Conservation (phyloP, 2,329 filamentous ascomycete genomes). For the Cladophialophora psammophila region DNA sequence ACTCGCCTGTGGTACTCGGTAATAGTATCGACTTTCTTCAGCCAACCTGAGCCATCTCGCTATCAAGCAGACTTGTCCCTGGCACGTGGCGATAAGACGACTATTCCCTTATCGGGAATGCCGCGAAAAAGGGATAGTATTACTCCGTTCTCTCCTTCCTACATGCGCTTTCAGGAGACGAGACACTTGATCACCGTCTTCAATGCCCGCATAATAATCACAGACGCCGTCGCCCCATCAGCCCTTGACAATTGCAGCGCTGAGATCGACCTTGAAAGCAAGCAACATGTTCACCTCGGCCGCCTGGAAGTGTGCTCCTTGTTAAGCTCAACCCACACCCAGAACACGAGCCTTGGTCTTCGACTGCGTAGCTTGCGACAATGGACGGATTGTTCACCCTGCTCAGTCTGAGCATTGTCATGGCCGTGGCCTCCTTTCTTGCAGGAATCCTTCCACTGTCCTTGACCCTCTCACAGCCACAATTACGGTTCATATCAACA, state of each 20-base stretch:
- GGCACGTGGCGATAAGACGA: background rate
- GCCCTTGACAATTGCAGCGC: background rate
- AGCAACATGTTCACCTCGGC: background rate
- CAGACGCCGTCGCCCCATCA: background rate
- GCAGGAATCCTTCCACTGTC: constrained; percentile 90
- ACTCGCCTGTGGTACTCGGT: no score
- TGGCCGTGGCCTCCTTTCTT: constrained; percentile 81
- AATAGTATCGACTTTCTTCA: background rate
- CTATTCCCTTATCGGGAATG: background rate
- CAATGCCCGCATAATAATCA: background rate
- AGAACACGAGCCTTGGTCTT: constrained; percentile 6
- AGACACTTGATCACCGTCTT: background rate
- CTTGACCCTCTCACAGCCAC: constrained; percentile 83
- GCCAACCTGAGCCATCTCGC: background rate
- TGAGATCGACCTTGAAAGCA: background rate
- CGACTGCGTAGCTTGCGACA: constrained; percentile 12
- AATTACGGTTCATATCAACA: constrained; percentile 87
- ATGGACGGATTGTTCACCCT: constrained; percentile 71
- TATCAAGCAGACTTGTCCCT: background rate
- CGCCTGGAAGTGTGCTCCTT: background rate
- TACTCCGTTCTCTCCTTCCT: background rate
- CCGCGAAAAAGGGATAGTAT: constrained; percentile 1
- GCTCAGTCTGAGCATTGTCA: constrained; percentile 69
- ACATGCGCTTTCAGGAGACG: background rate
- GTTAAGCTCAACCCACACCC: background rate